Conservation (phyloP, 83 land plant species). For the Thuja plicata region DNA sequence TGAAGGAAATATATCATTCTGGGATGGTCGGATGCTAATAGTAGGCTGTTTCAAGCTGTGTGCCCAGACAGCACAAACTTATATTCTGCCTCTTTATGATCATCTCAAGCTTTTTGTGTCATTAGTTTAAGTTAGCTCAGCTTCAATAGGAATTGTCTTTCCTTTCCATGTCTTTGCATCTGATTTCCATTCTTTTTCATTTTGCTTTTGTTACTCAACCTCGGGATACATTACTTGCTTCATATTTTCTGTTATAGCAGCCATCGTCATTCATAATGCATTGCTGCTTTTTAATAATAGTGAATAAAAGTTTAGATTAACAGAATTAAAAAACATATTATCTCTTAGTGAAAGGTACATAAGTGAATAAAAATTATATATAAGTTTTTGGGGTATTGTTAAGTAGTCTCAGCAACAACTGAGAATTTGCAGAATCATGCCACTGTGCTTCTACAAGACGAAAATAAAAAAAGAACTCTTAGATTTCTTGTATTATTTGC, state of each 20-base stretch:
- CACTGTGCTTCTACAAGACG: neutral
- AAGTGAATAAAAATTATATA: neutral
- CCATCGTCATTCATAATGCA: neutral
- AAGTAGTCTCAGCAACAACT: neutral
- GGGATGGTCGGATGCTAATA: neutral
- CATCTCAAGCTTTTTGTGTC: neutral
- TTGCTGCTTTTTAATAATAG: neutral
- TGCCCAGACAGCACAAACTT: neutral
- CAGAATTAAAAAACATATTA: neutral
- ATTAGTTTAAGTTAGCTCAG: neutral
- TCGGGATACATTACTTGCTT: neutral
- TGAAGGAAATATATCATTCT: neutral
- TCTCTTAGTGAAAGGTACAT: neutral
- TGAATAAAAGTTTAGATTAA: neutral
- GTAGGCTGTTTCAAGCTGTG: neutral
- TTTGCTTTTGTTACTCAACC: neutral
- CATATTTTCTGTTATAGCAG: neutral
- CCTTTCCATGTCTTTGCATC: neutral
- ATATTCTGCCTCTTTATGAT: neutral
- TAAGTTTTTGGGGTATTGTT: neutral
- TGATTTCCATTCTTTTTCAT: neutral
- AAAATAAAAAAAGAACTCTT: neutral
- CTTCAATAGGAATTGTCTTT: neutral
- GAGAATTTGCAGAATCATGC: neutral
- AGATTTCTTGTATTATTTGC: neutral